Evolutionary conservation across 1,139 yeast species (phyloP).

Genomic region (Blastobotrys persicus): DNA sequence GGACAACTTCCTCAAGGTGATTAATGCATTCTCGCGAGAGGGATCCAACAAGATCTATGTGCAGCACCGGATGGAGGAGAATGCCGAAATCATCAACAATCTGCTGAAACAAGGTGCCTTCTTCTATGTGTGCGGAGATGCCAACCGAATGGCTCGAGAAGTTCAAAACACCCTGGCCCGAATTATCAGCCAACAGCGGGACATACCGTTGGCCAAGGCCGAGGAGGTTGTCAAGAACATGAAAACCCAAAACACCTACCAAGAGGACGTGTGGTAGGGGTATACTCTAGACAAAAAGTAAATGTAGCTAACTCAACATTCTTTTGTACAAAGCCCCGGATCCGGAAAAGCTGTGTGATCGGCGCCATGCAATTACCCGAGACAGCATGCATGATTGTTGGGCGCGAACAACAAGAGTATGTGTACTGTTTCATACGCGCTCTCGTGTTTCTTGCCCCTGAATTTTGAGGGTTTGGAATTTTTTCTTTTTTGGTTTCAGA

Average conservation of each 20-base stretch:
- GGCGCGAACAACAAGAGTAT: too few species aligned
- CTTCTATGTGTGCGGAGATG: slow-evolving; percentile 96
- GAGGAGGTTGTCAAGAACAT: slow-evolving; percentile 73
- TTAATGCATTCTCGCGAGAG: slow-evolving; percentile 86
- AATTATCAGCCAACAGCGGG: slow-evolving; percentile 60
- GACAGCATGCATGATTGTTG: background rate
- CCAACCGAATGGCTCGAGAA: slow-evolving; percentile 92
- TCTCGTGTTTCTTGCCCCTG: too few species aligned
- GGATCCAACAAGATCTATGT: slow-evolving; percentile 71
- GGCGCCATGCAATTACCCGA: background rate
- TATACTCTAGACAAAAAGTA: background rate
- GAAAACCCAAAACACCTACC: slow-evolving; percentile 84
- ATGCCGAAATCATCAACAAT: slow-evolving; percentile 51
- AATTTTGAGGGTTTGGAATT: too few species aligned
- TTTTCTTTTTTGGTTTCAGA: too few species aligned
- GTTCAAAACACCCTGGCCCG: slow-evolving; percentile 72
- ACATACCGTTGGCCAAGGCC: slow-evolving; percentile 63
- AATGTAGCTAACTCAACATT: background rate
- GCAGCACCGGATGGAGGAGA: slow-evolving; percentile 70
- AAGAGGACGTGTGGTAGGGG: slow-evolving; percentile 92
- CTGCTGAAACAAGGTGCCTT: slow-evolving; percentile 75
- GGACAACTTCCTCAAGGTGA: slow-evolving; percentile 44
- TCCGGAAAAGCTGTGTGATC: background rate
- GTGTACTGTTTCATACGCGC: too few species aligned
- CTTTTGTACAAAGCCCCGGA: too few species aligned